These are phyloP conservation scores for Lactarius indigo DNA, from an alignment of 768 basidiomycete genomes.

Conservation along the genomic window DNA sequence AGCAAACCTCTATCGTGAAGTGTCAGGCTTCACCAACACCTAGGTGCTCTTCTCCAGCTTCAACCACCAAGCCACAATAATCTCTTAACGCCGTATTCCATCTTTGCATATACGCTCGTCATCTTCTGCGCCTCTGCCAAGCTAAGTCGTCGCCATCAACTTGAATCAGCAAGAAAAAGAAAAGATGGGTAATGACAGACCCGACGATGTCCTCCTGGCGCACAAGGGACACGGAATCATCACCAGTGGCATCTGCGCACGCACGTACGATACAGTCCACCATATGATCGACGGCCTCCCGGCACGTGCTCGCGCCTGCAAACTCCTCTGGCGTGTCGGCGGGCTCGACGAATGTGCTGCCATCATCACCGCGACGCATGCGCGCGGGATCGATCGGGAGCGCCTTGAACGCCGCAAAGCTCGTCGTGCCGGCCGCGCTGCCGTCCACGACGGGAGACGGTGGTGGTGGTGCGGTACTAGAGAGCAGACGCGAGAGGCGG, in stretches of 20 bases:
- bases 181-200: slow-evolving; percentile 39
- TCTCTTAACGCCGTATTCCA: slow-evolving; percentile 92
- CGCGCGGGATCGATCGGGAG: slow-evolving; percentile 65
- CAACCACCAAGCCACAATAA: slow-evolving; percentile 82
- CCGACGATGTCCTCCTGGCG: slow-evolving; percentile 73
- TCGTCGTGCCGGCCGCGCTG: slow-evolving; percentile 38
- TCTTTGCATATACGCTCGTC: slow-evolving; percentile 85
- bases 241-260: slow-evolving; percentile 57
- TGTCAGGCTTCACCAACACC: background rate
- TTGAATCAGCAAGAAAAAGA: background rate
- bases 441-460: slow-evolving; percentile 12
- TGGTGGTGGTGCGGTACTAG: slow-evolving; percentile 36
- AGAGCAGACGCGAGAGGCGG: slow-evolving; percentile 35
- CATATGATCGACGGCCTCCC: slow-evolving; percentile 72
- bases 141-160: slow-evolving; percentile 38
- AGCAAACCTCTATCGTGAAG: background rate
- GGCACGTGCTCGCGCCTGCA: slow-evolving; percentile 60
- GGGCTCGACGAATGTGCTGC: slow-evolving; percentile 49
- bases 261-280: slow-evolving; percentile 67
- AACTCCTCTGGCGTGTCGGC: slow-evolving; percentile 50
- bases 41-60: slow-evolving; percentile 6
- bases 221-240: slow-evolving; percentile 45
- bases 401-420: slow-evolving; percentile 76
- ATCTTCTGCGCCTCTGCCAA: slow-evolving; percentile 78
- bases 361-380: slow-evolving; percentile 35